Percentiles rank a stretch among this genome's conserved stretches.
phyloP scores from a whole-genome alignment of 1,284 basidiomycete genomes.

The Papiliotrema terrestris region DNA sequence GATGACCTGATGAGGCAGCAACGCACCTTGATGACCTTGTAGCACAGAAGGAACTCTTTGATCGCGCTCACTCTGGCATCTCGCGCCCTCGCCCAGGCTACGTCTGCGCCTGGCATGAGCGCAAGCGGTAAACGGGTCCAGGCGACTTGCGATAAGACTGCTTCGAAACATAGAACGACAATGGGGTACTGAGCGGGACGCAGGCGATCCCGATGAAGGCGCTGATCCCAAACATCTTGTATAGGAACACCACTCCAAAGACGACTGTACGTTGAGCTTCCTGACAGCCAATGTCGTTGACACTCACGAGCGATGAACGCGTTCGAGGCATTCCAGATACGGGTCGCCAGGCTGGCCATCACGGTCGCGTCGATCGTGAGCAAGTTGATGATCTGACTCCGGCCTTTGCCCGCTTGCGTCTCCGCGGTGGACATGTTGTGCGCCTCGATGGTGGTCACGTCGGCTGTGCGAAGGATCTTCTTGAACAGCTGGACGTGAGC shows the following conservation, averaged over 20 bases:
- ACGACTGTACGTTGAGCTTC: conserved; percentile 21
- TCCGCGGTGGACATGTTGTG: conserved; percentile 29
- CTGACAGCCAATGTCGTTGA: background rate
- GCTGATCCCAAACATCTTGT: conserved; percentile 42
- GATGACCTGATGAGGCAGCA: background rate
- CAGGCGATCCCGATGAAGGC: conserved; percentile 40
- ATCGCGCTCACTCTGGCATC: conserved; percentile 43
- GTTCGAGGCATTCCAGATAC: conserved; percentile 37
- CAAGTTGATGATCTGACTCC: conserved; percentile 42
- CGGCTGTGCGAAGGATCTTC: conserved; percentile 43
- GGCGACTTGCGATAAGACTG: conserved; percentile 34
- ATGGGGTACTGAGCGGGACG: conserved; percentile 33
- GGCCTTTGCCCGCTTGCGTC: conserved; percentile 25
- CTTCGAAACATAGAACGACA: conserved; percentile 29
- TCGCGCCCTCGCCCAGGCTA: conserved; percentile 30
- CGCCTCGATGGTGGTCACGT: conserved; percentile 43
- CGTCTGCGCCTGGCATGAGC: conserved; percentile 36
- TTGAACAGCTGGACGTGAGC: conserved; percentile 31
- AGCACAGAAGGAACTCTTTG: conserved; percentile 43
- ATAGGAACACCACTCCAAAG: conserved; percentile 38
- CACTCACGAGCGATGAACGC: conserved; percentile 34
- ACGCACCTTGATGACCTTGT: conserved; percentile 48
- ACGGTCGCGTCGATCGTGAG: conserved; percentile 40
- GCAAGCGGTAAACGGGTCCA: background rate
- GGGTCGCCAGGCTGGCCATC: conserved; percentile 34